phyloP scores from a whole-genome alignment of 208 protist genomes.

The Cochliopodium minus region DNA sequence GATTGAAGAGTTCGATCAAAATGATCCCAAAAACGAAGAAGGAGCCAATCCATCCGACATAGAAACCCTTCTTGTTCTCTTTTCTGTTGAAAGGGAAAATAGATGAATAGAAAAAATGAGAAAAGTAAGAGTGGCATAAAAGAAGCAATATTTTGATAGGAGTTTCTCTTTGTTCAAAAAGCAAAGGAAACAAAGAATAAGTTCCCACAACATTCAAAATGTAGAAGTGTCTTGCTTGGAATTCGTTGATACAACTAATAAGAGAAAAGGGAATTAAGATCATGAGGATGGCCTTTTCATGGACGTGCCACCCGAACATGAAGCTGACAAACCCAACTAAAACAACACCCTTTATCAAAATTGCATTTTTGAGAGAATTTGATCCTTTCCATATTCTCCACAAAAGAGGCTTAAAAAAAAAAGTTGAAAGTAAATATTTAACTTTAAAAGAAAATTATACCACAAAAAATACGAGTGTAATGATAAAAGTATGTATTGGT shows the following conservation, averaged over 20 bases:
- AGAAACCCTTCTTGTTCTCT: neutral
- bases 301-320: constrained; percentile 56
- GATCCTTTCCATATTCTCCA: neutral
- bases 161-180: neutral
- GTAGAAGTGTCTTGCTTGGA: neutral
- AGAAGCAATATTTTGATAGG: neutral
- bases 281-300: constrained; percentile 53
- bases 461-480: neutral
- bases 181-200: constrained; percentile 1
- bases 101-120: neutral
- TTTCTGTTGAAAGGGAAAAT: too few relatives aligned
- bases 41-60: neutral
- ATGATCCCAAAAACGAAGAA: neutral
- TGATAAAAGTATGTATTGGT: neutral
- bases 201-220: neutral
- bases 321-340: constrained; percentile 30
- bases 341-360: neutral
- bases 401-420: neutral
- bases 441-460: neutral
- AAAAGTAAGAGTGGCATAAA: neutral
- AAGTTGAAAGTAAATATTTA: neutral
- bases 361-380: neutral
- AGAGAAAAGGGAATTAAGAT: constrained; percentile 28
- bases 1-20: neutral
- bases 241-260: neutral